Evolutionary conservation across 192 early-diverging fungal genomes (phyloP), one percentile per base, ranked within the genome.

Genomic region (Chytriomyces hyalinus): DNA sequence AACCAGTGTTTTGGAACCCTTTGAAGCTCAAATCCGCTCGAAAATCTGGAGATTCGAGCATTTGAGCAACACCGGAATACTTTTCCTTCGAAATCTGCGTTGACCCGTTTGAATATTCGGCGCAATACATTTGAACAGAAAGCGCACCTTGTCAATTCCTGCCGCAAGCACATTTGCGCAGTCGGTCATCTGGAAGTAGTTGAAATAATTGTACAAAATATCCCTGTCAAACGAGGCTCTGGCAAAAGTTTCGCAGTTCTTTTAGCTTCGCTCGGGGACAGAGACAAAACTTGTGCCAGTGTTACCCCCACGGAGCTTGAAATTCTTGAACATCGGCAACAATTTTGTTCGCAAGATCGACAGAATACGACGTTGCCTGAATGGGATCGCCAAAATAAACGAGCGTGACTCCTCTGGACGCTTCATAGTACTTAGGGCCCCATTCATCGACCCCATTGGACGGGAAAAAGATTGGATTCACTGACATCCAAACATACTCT

Each of bases 401-500:
- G 13, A 20, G 17, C 1, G 47, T 67, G n/a, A 67, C 44, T 22
- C 66, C 66, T 48, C 46, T 20, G 4, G 66, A 20, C 9, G 20
- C 15, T 22, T 67, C 44, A 47, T n/a, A 67, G 15, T 67, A 67
- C 17, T 67, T 44, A 5, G 66, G 28, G 3, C 66, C 66, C 66
- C 66, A 67, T 47, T 43, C 24, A 46, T 8, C 66, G 6, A 10
- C 22, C 15, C 43, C 66, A 22, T 67, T 67, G 10, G 17, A 13
- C 11, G 17, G 36, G 20, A 15, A n/a, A 47, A 47, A 47, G 28
- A 44, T 28, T 46, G 45, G 15, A 47, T 67, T 67, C 43, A 46
- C 44, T n/a, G 45, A n/a, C 17, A 67, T 45, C 66, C 66, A 67
- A 46, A 67, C 66, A 44, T 67, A 67, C 11, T 67, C 66, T n/a